phyloP scores from a whole-genome alignment of 2,329 filamentous ascomycete species.

The Fusarium robinianum region DNA sequence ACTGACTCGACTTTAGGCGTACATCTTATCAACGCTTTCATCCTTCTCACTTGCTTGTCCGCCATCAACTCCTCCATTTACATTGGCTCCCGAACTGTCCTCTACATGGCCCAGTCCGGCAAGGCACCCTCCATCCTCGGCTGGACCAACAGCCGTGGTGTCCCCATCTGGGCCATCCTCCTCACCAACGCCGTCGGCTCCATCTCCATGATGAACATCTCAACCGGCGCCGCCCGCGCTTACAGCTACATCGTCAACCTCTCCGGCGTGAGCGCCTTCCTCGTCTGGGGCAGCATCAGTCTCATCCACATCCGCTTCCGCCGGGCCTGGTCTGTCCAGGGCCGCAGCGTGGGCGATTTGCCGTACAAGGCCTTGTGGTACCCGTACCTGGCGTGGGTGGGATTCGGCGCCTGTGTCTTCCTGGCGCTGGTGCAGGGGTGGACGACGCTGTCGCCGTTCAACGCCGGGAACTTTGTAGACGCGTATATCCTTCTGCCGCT shows the following conservation, averaged over 20 bases:
- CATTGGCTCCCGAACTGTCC: conserved; percentile 73
- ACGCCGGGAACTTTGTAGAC: conserved; percentile 63
- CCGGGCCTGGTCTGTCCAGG: conserved; percentile 63
- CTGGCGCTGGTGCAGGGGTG: conserved; percentile 65
- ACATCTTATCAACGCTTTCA: conserved; percentile 78
- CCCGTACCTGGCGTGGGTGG: conserved; percentile 64
- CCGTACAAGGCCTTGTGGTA: conserved; percentile 61
- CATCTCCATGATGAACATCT: conserved; percentile 76
- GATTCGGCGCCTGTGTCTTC: conserved; percentile 61
- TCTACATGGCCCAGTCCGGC: conserved; percentile 75
- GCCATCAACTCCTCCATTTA: conserved; percentile 79
- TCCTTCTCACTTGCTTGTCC: conserved; percentile 72
- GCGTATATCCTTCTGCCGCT: conserved; percentile 65
- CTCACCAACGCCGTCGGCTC: conserved; percentile 73
- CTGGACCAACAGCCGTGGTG: conserved; percentile 67
- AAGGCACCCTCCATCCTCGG: conserved; percentile 74
- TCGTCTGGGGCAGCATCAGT: conserved; percentile 73
- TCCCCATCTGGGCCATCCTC: conserved; percentile 64
- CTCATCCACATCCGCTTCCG: conserved; percentile 75
- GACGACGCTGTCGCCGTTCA: conserved; percentile 62
- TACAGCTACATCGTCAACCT: conserved; percentile 74
- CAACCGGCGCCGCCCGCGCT: conserved; percentile 66
- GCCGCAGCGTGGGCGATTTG: conserved; percentile 56
- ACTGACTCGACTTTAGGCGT: conserved; percentile 46
- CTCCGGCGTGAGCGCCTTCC: conserved; percentile 70